Evolutionary conservation across 1,139 yeast genomes (phyloP).

Genomic region (Zygoascus hellenicus): DNA sequence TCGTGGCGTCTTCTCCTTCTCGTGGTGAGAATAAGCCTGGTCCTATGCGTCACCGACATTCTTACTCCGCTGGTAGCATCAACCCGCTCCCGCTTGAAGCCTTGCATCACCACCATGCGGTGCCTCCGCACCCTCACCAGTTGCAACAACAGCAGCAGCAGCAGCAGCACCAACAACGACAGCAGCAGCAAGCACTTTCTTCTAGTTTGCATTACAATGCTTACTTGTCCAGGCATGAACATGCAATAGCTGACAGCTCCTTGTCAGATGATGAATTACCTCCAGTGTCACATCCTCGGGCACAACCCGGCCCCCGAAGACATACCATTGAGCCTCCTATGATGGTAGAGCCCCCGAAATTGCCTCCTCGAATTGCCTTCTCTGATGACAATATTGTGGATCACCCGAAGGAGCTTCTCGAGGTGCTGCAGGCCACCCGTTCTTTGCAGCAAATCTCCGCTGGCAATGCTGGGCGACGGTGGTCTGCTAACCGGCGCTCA

Average conservation of each 20-base stretch:
- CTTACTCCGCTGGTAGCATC: conserved; percentile 15
- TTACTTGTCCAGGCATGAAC: background rate
- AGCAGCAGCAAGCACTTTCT: background rate
- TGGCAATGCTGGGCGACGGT: conserved; percentile 25
- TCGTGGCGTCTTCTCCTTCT: background rate
- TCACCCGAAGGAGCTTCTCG: conserved; percentile 32
- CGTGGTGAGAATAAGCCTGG: background rate
- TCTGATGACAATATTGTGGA: conserved; percentile 16
- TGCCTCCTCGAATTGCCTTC: conserved; percentile 15
- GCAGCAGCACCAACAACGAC: background rate
- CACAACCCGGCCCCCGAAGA: background rate
- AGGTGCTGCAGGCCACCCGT: conserved; percentile 38
- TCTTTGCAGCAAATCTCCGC: conserved; percentile 37
- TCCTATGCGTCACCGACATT: conserved; percentile 13
- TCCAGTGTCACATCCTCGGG: background rate
- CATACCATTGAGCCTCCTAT: conserved; percentile 17
- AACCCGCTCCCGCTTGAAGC: too few relatives aligned
- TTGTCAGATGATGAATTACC: conserved; percentile 3
- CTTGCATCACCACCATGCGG: background rate
- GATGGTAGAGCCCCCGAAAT: conserved; percentile 6
- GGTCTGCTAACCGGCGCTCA: conserved; percentile 17
- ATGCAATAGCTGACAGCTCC: conserved; percentile 1
- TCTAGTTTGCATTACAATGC: background rate
- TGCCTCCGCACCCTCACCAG: background rate
- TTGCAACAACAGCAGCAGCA: background rate